phyloP scores from a whole-genome alignment of 2,329 filamentous ascomycete species.

The Berkeleyomyces rouxiae region DNA sequence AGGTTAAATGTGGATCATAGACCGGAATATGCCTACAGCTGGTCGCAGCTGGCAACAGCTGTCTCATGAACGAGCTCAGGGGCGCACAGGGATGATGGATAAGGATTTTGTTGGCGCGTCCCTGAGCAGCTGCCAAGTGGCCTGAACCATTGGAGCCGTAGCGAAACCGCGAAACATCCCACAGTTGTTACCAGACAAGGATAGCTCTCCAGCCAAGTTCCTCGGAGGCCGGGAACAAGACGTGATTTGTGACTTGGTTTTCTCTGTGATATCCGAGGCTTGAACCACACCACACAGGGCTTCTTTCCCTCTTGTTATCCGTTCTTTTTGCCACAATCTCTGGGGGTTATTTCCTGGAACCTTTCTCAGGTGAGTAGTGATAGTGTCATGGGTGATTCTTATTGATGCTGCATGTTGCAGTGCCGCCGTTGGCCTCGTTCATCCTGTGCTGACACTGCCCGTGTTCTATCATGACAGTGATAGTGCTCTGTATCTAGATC shows the following conservation, averaged over 20 bases:
- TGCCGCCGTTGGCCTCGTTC: no score
- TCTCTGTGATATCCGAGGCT: constrained; percentile 12
- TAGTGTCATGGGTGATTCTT: no score
- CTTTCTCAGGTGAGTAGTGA: constrained; percentile 1
- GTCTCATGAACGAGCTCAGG: background rate
- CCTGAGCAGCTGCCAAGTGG: constrained; percentile 11
- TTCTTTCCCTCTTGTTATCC: constrained; percentile 15
- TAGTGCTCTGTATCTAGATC: no score
- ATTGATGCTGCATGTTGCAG: no score
- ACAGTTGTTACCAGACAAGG: background rate
- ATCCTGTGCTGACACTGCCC: no score
- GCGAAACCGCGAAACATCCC: background rate
- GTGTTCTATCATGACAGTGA: no score
- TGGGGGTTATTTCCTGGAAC: constrained; percentile 13
- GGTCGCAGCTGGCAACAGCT: background rate
- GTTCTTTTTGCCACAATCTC: constrained; percentile 10
- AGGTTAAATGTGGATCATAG: constrained; percentile 5
- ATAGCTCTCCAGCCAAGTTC: background rate
- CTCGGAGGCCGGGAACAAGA: background rate
- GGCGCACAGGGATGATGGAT: background rate
- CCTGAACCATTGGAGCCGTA: constrained; percentile 5
- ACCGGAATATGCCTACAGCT: background rate
- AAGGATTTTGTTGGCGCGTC: background rate
- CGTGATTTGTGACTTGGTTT: constrained; percentile 8
- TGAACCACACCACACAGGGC: constrained; percentile 9